Evolutionary conservation across 108 stramenopile species (phyloP).

Genomic region (Cylindrotheca closterium): DNA sequence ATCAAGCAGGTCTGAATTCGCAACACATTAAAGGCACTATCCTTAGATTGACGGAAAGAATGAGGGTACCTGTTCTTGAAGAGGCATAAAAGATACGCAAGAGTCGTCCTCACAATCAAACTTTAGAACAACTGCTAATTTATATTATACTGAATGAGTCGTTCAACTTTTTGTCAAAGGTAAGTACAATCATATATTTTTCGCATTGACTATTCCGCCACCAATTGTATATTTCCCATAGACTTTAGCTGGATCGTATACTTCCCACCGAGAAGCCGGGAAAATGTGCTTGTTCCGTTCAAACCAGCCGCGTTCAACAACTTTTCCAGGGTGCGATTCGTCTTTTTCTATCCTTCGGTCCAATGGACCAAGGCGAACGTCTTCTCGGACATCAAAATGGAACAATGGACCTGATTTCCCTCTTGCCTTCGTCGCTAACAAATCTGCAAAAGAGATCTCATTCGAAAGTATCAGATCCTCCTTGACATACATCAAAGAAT

Average conservation of each 20-base stretch:
- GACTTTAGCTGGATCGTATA: constrained; percentile 91
- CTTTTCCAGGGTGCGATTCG: constrained; percentile 96
- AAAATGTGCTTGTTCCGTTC: constrained; percentile 99
- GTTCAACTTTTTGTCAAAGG: too few species aligned
- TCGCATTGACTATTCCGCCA: constrained; percentile 80
- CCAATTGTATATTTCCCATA: constrained; percentile 89
- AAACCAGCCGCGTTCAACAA: constrained; percentile 94
- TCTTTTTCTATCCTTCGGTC: constrained; percentile 94
- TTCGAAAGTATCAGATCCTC: constrained; percentile 98
- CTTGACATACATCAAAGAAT: constrained; percentile 96
- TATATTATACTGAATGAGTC: too few species aligned
- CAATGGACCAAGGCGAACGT: constrained; percentile 82
- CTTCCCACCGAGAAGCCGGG: constrained; percentile 96
- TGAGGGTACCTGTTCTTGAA: constrained; percentile 61
- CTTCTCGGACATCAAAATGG: constrained; percentile 96
- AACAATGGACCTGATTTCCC: constrained; percentile 96
- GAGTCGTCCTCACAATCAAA: too few species aligned
- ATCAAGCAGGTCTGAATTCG: constrained; percentile 91
- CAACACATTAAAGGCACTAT: constrained; percentile 91
- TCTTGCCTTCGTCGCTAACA: constrained; percentile 94
- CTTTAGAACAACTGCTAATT: too few species aligned
- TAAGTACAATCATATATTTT: constrained; percentile 3
- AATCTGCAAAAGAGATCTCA: constrained; percentile 94
- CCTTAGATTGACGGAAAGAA: constrained; percentile 66
- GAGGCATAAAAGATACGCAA: too few species aligned